phyloP scores from a whole-genome alignment of 2,329 filamentous ascomycete species.

The Aspergillus awamori region DNA sequence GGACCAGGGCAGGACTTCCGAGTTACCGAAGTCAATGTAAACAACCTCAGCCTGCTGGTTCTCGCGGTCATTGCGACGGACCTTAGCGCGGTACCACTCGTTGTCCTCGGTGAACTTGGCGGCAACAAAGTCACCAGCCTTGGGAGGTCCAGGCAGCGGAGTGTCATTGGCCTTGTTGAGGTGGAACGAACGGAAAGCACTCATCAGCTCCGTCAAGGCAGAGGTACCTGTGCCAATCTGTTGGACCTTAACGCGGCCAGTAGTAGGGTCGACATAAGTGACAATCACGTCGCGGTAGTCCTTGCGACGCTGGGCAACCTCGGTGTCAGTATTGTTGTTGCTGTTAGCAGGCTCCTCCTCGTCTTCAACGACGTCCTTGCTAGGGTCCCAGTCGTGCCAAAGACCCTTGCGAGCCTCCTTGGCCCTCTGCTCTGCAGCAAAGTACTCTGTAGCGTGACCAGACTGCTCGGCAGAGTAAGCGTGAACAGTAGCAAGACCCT shows the following conservation, averaged over 20 bases:
- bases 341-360: constrained; percentile 54
- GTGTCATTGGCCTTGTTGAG: constrained; percentile 78
- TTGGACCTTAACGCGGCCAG: constrained; percentile 85
- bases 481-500: constrained; percentile 90
- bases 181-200: constrained; percentile 87
- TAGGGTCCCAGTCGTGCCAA: constrained; percentile 94
- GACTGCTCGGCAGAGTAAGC: constrained; percentile 95
- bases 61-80: constrained; percentile 89
- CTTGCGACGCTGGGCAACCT: constrained; percentile 66
- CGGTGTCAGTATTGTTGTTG: constrained; percentile 55
- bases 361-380: constrained; percentile 71
- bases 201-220: constrained; percentile 85
- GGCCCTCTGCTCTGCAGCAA: constrained; percentile 82
- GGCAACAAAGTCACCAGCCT: constrained; percentile 87
- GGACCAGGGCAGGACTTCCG: constrained; percentile 83
- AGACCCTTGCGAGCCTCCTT: constrained; percentile 86
- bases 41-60: constrained; percentile 86
- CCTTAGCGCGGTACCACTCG: constrained; percentile 90
- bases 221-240: constrained; percentile 84
- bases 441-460: constrained; percentile 83
- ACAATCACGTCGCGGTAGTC: constrained; percentile 95
- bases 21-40: constrained; percentile 97
- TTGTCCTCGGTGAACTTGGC: constrained; percentile 87
- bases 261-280: constrained; percentile 79
- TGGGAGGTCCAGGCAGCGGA: constrained; percentile 73